These are phyloP conservation scores for Fremontodendron californicum DNA, from an alignment of 345 rosid species.

Conservation along the genomic window DNA sequence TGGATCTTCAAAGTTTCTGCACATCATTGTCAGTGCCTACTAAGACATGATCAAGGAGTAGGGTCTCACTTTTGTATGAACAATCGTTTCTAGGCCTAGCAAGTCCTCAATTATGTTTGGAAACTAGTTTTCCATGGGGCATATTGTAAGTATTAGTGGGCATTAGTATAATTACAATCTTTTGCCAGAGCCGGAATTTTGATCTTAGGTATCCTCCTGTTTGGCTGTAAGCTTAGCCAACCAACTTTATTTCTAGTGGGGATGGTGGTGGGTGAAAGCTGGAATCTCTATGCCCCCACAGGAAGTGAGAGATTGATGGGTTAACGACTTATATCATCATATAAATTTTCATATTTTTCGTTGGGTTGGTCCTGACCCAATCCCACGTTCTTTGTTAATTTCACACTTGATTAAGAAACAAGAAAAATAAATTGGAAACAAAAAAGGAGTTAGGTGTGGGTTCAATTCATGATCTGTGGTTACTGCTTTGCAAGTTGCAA, in stretches of 20 bases:
- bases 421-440: background rate
- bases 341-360: background rate
- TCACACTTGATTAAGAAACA: background rate
- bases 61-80: background rate
- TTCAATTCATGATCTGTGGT: slow-evolving; percentile 14
- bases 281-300: slow-evolving; percentile 25
- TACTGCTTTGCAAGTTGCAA: background rate
- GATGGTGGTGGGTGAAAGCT: slow-evolving; percentile 44
- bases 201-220: background rate
- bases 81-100: background rate
- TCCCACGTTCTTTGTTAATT: background rate
- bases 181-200: background rate
- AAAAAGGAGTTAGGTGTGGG: slow-evolving; percentile 7
- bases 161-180: background rate
- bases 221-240: background rate
- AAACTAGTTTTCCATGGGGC: background rate
- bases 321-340: background rate
- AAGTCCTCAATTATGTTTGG: background rate
- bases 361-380: background rate
- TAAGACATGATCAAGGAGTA: background rate
- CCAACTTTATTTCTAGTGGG: background rate
- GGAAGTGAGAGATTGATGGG: slow-evolving; percentile 9
- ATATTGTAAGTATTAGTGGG: background rate
- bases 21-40: background rate
- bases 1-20: background rate